phyloP scores from a whole-genome alignment of 345 rosid genomes.

The Pseudoturritis turrita region DNA sequence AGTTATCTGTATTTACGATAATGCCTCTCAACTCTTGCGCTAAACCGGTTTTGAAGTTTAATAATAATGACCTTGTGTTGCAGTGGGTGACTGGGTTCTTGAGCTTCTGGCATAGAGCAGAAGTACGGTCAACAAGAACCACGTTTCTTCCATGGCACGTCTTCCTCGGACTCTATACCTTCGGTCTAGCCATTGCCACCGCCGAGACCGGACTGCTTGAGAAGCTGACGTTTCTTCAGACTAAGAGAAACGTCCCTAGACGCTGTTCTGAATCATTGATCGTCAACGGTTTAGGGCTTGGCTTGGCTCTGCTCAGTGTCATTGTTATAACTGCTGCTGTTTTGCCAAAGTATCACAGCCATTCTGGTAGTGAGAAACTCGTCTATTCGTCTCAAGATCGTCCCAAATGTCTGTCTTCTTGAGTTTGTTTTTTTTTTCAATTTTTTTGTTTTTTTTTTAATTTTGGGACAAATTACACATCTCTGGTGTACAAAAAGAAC shows the following conservation, averaged over 20 bases:
- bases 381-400: slow-evolving; percentile 39
- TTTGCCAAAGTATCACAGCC: slow-evolving; percentile 49
- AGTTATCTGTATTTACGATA: not conserved
- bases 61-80: not conserved
- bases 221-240: slow-evolving; percentile 69
- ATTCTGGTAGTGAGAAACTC: slow-evolving; percentile 30
- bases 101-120: slow-evolving; percentile 88
- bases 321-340: slow-evolving; percentile 59
- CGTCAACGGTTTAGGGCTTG: slow-evolving; percentile 63
- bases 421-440: not conserved
- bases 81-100: slow-evolving; percentile 91
- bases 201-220: slow-evolving; percentile 88
- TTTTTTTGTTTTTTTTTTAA: not conserved
- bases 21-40: not conserved
- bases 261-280: slow-evolving; percentile 61
- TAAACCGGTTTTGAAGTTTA: not conserved
- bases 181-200: slow-evolving; percentile 75
- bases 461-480: slow-evolving; percentile 5
- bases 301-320: slow-evolving; percentile 66
- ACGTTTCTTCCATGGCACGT: slow-evolving; percentile 86
- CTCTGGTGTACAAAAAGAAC: slow-evolving; percentile 8
- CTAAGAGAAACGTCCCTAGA: slow-evolving; percentile 37
- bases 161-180: slow-evolving; percentile 83
- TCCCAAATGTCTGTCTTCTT: slow-evolving; percentile 49
- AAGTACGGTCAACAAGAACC: slow-evolving; percentile 47